Evolutionary conservation across 305 asterid species (phyloP).

Genomic region (Fraxinus ornus): DNA sequence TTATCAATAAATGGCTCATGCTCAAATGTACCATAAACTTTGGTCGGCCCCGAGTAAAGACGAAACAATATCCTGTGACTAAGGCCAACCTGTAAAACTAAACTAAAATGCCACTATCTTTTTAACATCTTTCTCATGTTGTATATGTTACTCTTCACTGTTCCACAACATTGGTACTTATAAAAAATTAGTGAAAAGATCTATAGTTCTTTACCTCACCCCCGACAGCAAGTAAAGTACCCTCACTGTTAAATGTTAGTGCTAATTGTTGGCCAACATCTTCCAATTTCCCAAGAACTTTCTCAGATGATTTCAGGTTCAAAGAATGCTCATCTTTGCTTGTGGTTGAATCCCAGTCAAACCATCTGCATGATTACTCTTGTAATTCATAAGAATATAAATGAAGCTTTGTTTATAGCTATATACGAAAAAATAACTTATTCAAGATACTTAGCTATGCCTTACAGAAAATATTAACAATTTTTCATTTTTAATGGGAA

Average conservation of each 20-base stretch:
- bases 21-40: background rate
- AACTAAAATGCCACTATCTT: background rate
- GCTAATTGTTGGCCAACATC: slow-evolving; percentile 86
- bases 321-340: slow-evolving; percentile 37
- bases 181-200: slow-evolving; percentile 9
- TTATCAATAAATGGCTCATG: background rate
- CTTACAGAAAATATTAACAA: background rate
- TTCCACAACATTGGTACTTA: background rate
- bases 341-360: slow-evolving; percentile 55
- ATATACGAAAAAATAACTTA: background rate
- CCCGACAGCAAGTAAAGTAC: slow-evolving; percentile 83
- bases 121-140: slow-evolving; percentile 8
- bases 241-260: slow-evolving; percentile 61
- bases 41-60: background rate
- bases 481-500: background rate
- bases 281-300: slow-evolving; percentile 59
- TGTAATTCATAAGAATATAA: background rate
- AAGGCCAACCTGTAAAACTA: background rate
- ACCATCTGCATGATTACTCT: slow-evolving; percentile 54
- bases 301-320: slow-evolving; percentile 63
- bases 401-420: slow-evolving; percentile 20
- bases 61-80: background rate
- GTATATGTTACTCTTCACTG: slow-evolving; percentile 8
- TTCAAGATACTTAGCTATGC: slow-evolving; percentile 5
- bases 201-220: slow-evolving; percentile 68